These are phyloP conservation scores for Vigna hirtella DNA, from an alignment of 306 rosid genomes.

Conservation along the genomic window DNA sequence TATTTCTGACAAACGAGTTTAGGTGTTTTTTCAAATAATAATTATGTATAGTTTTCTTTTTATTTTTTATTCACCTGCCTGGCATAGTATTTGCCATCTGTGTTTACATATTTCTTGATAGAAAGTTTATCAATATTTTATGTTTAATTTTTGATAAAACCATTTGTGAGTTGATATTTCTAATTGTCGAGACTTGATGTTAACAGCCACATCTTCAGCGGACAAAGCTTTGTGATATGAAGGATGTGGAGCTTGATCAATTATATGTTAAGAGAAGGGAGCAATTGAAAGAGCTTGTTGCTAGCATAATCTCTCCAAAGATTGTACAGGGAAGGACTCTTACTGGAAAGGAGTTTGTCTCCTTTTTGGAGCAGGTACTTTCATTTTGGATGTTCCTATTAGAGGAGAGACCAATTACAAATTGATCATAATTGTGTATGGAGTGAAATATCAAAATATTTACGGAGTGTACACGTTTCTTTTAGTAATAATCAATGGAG, in stretches of 20 bases:
- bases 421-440: conserved; percentile 14
- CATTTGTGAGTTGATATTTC: conserved; percentile 6
- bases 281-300: conserved; percentile 77
- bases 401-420: conserved; percentile 1
- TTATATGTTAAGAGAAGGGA: conserved; percentile 80
- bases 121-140: conserved; percentile 1
- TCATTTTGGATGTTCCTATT: conserved; percentile 19
- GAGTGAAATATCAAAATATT: conserved; percentile 30
- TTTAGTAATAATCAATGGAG: background rate
- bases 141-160: conserved; percentile 21
- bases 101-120: conserved; percentile 16
- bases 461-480: conserved; percentile 1
- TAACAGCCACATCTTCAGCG: conserved; percentile 94
- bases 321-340: conserved; percentile 83
- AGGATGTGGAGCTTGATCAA: conserved; percentile 85
- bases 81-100: background rate
- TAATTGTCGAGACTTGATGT: conserved; percentile 41
- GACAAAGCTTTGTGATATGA: conserved; percentile 96
- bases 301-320: conserved; percentile 84
- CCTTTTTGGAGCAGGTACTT: conserved; percentile 86
- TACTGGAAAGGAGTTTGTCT: conserved; percentile 86
- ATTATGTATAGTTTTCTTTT: background rate
- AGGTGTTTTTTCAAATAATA: conserved; percentile 15
- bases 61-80: conserved; percentile 9
- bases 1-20: conserved; percentile 12